Percentiles rank a stretch among this genome's conserved stretches.
These are phyloP conservation scores for Trichoderma endophyticum DNA, from an alignment of 2,329 filamentous ascomycete genomes.

Conservation along the genomic window DNA sequence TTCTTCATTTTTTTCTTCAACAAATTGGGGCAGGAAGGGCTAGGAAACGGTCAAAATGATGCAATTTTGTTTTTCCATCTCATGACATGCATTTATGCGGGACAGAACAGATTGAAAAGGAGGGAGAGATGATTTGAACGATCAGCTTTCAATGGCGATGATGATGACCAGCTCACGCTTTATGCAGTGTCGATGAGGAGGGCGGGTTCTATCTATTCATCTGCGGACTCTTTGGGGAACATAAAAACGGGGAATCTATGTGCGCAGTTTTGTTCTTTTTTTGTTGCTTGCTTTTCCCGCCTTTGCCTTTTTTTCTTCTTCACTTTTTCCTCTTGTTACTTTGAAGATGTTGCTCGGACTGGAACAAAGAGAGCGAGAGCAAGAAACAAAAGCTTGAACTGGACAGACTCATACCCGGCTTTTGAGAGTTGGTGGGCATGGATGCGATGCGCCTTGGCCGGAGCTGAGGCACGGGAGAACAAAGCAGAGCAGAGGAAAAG, in stretches of 20 bases:
- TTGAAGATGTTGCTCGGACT: not conserved
- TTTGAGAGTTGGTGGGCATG: not conserved
- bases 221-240: slow-evolving; percentile 1
- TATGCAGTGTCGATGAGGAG: not conserved
- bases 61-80: slow-evolving; percentile 8
- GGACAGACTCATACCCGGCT: not conserved
- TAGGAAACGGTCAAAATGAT: slow-evolving; percentile 6
- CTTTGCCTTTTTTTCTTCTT: not conserved
- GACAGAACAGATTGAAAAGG: slow-evolving; percentile 17
- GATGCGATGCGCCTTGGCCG: not conserved
- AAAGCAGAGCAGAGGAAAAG: not conserved
- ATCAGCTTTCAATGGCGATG: slow-evolving; percentile 17
- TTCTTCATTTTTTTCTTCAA: not conserved
- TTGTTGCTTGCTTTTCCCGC: slow-evolving; percentile 1
- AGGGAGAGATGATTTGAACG: slow-evolving; percentile 18
- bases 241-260: slow-evolving; percentile 25
- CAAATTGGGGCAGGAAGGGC: not conserved
- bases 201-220: slow-evolving; percentile 9
- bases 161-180: slow-evolving; percentile 18
- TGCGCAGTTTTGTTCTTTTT: slow-evolving; percentile 23
- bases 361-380: not conserved
- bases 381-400: slow-evolving; percentile 4
- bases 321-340: slow-evolving; percentile 1
- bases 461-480: not conserved
- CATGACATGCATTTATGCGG: slow-evolving; percentile 10